phyloP scores from a whole-genome alignment of 768 basidiomycete species.

The Tulasnella sp. region DNA sequence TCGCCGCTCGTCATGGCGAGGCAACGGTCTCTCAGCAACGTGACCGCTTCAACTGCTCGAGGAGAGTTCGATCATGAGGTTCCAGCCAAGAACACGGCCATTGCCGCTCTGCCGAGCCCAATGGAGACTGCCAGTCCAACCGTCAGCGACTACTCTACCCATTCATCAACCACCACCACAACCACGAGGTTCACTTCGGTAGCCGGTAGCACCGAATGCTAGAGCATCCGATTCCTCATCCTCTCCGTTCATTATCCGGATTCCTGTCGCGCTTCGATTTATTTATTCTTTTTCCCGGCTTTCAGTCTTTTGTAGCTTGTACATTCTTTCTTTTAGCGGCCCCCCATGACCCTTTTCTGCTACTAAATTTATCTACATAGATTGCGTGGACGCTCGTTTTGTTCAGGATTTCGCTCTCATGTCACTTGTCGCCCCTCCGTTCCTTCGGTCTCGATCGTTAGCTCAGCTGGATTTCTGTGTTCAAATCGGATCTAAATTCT shows the following conservation, averaged over 20 bases:
- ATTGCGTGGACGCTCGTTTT: background rate
- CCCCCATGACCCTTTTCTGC: background rate
- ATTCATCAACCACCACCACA: background rate
- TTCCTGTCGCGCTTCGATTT: background rate
- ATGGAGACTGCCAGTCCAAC: conserved; percentile 4
- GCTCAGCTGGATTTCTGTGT: background rate
- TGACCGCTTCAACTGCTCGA: background rate
- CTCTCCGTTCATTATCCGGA: background rate
- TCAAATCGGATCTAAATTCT: background rate
- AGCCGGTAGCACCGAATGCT: background rate
- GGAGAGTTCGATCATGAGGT: background rate
- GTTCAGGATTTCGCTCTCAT: background rate
- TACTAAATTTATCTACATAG: background rate
- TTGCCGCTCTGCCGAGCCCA: background rate
- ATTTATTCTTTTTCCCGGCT: background rate
- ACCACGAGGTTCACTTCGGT: background rate
- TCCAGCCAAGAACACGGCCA: background rate
- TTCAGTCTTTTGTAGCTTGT: background rate
- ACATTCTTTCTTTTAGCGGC: background rate
- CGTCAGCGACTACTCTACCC: conserved; percentile 9
- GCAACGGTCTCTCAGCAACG: background rate
- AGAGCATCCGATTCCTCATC: background rate
- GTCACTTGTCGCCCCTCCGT: no score
- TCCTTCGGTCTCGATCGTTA: background rate
- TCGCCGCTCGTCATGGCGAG: background rate